Evolutionary conservation across 805 yeast species (phyloP).

Genomic region (Yarrowia sp.): DNA sequence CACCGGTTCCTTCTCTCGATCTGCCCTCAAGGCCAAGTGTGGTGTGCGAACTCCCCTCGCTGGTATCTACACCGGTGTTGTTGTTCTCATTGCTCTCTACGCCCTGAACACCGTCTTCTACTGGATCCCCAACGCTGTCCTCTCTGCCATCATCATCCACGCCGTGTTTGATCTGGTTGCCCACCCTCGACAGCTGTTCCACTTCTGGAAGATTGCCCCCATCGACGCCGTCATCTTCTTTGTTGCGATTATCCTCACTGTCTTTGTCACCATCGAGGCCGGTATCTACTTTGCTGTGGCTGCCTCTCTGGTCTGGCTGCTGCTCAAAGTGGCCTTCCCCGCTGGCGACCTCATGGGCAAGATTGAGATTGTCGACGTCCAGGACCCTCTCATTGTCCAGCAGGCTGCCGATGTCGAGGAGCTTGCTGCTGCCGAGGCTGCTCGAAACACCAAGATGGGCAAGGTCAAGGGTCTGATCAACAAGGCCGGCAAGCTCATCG

Average conservation of each 20-base stretch:
- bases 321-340: conserved; percentile 81
- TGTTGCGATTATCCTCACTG: conserved; percentile 74
- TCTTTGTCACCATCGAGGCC: conserved; percentile 79
- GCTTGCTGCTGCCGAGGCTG: conserved; percentile 12
- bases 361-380: conserved; percentile 72
- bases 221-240: conserved; percentile 75
- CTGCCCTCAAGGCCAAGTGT: conserved; percentile 93
- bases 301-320: conserved; percentile 76
- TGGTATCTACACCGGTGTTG: conserved; percentile 87
- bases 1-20: conserved; percentile 93
- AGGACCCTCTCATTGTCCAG: conserved; percentile 36
- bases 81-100: conserved; percentile 86
- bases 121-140: conserved; percentile 88
- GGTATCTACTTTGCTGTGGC: conserved; percentile 92
- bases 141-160: conserved; percentile 88
- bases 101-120: conserved; percentile 82
- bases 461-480: not conserved
- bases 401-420: conserved; percentile 19
- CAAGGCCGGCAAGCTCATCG: conserved; percentile 13
- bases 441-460: conserved; percentile 8
- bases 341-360: conserved; percentile 83
- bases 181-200: conserved; percentile 56
- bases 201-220: conserved; percentile 75
- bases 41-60: conserved; percentile 95
- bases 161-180: conserved; percentile 89